These are phyloP conservation scores for Cryptococcus maquisensis DNA, from an alignment of 1,284 basidiomycete genomes.

Conservation along the genomic window DNA sequence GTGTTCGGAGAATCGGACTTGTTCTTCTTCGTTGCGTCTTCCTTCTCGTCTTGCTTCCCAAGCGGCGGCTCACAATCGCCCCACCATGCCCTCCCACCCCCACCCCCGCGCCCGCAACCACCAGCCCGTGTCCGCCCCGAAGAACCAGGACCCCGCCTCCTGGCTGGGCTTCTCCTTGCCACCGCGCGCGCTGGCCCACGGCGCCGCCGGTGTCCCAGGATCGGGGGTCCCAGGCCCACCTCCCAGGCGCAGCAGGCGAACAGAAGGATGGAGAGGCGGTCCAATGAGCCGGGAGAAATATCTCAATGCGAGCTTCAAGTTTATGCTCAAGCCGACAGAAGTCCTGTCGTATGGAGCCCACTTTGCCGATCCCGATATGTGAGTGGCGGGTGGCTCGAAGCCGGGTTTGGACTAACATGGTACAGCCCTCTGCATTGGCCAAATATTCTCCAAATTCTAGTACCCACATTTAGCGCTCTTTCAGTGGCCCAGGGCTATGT, in stretches of 20 bases:
- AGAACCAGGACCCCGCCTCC: conserved; percentile 34
- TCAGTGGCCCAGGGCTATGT: conserved; percentile 48
- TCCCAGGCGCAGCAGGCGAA: conserved; percentile 62
- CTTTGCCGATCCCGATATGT: conserved; percentile 93
- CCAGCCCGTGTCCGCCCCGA: conserved; percentile 30
- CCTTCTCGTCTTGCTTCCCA: too few species aligned
- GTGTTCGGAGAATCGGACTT: too few species aligned
- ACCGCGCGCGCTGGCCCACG: conserved; percentile 57
- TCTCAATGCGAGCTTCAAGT: conserved; percentile 89
- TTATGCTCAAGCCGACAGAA: conserved; percentile 84
- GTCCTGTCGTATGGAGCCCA: conserved; percentile 78
- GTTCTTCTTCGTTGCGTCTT: too few species aligned
- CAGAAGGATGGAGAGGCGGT: conserved; percentile 51
- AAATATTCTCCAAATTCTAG: conserved; percentile 92
- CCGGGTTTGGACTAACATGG: conserved; percentile 1
- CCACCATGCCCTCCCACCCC: not conserved
- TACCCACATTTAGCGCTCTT: conserved; percentile 62
- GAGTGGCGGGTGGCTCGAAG: conserved; percentile 38
- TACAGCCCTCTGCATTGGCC: conserved; percentile 85
- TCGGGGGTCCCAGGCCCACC: conserved; percentile 48
- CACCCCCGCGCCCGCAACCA: not conserved
- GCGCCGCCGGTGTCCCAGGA: conserved; percentile 48
- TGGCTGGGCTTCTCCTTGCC: conserved; percentile 76
- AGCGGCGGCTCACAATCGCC: not conserved
- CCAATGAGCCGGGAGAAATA: conserved; percentile 85